Conservation (phyloP, 768 basidiomycete genomes). For the Pleurotus eryngii region DNA sequence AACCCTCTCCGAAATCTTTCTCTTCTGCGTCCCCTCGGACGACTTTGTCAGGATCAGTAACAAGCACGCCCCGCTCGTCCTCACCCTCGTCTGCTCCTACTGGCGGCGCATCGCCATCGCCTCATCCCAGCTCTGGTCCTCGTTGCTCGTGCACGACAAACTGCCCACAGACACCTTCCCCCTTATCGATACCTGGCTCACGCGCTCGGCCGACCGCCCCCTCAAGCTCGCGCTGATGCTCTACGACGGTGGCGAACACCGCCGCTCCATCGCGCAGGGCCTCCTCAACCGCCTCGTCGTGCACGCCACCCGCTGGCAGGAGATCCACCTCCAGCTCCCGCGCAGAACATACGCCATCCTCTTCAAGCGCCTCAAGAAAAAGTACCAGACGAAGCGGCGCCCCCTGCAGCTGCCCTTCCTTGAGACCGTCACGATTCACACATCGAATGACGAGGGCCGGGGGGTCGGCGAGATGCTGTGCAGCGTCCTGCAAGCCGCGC, state of each 20-base stretch:
- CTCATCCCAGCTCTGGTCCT: slow-evolving; percentile 6
- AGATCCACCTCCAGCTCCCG: slow-evolving; percentile 6
- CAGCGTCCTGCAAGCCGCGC: slow-evolving; percentile 1
- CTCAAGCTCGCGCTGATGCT: not conserved
- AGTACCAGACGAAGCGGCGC: not conserved
- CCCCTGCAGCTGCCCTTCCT: not conserved
- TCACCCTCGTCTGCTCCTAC: slow-evolving; percentile 1
- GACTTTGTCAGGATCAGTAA: slow-evolving; percentile 3
- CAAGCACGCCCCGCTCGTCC: slow-evolving; percentile 4
- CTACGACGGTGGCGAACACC: not conserved
- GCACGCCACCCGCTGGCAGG: slow-evolving; percentile 3
- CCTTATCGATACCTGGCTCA: slow-evolving; percentile 7
- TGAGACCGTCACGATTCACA: slow-evolving; percentile 1
- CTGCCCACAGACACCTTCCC: not conserved
- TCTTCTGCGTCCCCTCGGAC: slow-evolving; percentile 1
- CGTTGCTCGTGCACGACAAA: slow-evolving; percentile 4
- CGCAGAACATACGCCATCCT: slow-evolving; percentile 3
- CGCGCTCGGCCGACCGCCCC: not conserved
- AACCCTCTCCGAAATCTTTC: slow-evolving; percentile 6
- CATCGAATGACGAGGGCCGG: not conserved
- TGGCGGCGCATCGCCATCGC: not conserved
- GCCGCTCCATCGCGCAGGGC: slow-evolving; percentile 1
- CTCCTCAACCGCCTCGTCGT: slow-evolving; percentile 2
- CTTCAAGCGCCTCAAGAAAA: slow-evolving; percentile 2
- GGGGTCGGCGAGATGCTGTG: slow-evolving; percentile 5